These are phyloP conservation scores for Apiotrichum gamsii DNA, from an alignment of 1,284 basidiomycete species.

Conservation along the genomic window DNA sequence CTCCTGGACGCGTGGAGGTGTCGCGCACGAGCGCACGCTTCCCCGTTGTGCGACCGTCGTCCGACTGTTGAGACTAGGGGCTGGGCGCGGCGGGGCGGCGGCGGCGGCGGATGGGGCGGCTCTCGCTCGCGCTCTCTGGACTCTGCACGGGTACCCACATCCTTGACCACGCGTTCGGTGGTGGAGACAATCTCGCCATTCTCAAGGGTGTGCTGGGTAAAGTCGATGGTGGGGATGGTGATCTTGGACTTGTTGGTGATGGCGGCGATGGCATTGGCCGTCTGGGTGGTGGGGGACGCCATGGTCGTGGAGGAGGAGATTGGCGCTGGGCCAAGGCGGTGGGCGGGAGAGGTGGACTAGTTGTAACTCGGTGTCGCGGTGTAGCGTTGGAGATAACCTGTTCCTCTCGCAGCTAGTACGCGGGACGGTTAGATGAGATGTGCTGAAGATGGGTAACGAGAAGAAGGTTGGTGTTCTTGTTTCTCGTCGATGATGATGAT, in stretches of 20 bases:
- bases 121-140: not conserved
- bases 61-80: too few relatives aligned
- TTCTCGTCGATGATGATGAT: too few relatives aligned
- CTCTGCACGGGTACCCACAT: slow-evolving; percentile 34
- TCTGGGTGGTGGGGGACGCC: slow-evolving; percentile 40
- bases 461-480: too few relatives aligned
- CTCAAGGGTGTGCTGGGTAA: slow-evolving; percentile 79
- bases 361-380: not conserved
- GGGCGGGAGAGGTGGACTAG: slow-evolving; percentile 4
- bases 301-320: slow-evolving; percentile 14
- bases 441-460: too few relatives aligned
- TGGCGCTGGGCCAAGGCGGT: not conserved
- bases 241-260: slow-evolving; percentile 43
- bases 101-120: too few relatives aligned
- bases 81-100: too few relatives aligned
- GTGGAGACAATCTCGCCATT: slow-evolving; percentile 73
- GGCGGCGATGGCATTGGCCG: slow-evolving; percentile 43
- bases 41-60: too few relatives aligned
- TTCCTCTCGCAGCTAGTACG: too few relatives aligned
- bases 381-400: too few relatives aligned
- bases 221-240: slow-evolving; percentile 69
- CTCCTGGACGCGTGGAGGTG: not conserved
- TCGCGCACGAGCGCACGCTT: not conserved
- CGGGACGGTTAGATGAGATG: too few relatives aligned
- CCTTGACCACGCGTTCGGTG: slow-evolving; percentile 49